Evolutionary conservation across 2,329 filamentous ascomycete species (phyloP), one percentile per base, ranked within the genome.

Genomic region (Neonectria neomacrospora): DNA sequence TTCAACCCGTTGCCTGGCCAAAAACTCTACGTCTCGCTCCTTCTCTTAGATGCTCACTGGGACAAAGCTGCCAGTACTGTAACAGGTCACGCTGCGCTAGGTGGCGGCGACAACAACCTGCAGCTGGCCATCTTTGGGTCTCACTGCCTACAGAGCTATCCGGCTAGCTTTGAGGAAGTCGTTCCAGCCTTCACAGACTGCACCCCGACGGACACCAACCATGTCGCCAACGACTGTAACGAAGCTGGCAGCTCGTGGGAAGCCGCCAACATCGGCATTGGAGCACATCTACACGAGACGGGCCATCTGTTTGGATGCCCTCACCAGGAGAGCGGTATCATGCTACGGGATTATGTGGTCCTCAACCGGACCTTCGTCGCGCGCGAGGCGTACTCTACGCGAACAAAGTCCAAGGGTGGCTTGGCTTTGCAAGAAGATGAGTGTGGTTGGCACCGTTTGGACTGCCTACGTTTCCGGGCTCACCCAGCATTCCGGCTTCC

Each of bases 171-270:
- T 44, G 95, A 98, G 76, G 95, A 98, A 74, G 91, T 98, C 1
- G 91, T 93, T 5, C 89, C 93, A 20, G 91, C 94, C 6, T 97
- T 98, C 73, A 91, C 88, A 16, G 94, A 98, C 78, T 97, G 94
- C 77, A 97, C 94, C 3, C 88, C 90, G 32, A 97, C 94, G 0
- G 93, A 98, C 75, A 92, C 90, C 10, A 86, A 88, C 41, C 86
- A 87, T 71, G 89, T 97, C 39, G 91, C 91, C 16, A 97, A 97
- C 72, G 93, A 97, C 75, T 93, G 89, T 76, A 91, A 91, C 70
- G 92, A 97, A 69, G 90, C 90, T 7, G 94, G 94, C 23, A 97
- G 92, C 75, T 96, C 90, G 50, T 98, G 95, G 95, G 95, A 98
- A 77, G 90, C 94, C n/a, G 94, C 93, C 26, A 97, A 95, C 71